Percentiles rank a stretch among this genome's conserved stretches.
These are phyloP conservation scores for Phaeophleospora eucalypticola DNA, from an alignment of 2,329 filamentous ascomycete genomes.

Conservation along the genomic window DNA sequence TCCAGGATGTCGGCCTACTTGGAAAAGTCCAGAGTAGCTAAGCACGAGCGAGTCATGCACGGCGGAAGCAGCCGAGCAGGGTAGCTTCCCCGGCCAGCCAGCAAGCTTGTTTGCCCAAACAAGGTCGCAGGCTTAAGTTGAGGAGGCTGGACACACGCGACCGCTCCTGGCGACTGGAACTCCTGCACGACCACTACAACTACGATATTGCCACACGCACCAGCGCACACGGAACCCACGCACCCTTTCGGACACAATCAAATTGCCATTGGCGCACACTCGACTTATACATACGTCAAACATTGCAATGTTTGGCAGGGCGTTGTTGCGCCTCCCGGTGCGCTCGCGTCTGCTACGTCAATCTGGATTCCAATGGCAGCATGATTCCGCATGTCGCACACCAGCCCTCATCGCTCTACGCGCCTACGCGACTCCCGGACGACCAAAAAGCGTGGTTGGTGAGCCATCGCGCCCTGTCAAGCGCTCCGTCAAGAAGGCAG, in stretches of 20 bases:
- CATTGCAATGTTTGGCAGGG: constrained; percentile 20
- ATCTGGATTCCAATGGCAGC: constrained; percentile 10
- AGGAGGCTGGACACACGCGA: neutral
- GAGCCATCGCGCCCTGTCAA: constrained; percentile 31
- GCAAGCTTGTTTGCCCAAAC: too few species aligned
- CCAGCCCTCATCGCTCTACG: constrained; percentile 16
- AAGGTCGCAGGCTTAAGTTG: too few species aligned
- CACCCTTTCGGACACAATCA: neutral
- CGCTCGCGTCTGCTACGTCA: constrained; percentile 17
- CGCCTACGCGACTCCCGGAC: constrained; percentile 28
- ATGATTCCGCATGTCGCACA: constrained; percentile 7
- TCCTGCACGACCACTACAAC: neutral
- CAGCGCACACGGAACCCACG: neutral
- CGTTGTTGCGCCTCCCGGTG: constrained; percentile 23
- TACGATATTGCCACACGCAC: neutral
- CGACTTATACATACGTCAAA: neutral
- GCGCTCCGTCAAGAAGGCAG: constrained; percentile 27
- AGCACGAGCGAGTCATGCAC: too few species aligned
- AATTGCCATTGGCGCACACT: neutral
- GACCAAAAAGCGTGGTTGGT: constrained; percentile 31
- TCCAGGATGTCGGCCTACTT: too few species aligned
- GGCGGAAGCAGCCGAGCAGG: too few species aligned
- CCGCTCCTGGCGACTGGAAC: neutral
- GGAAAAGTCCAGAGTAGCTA: too few species aligned
- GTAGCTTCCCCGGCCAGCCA: too few species aligned